Evolutionary conservation across 192 early-diverging fungal genomes (phyloP).

Genomic region (Chytriomyces sp.): DNA sequence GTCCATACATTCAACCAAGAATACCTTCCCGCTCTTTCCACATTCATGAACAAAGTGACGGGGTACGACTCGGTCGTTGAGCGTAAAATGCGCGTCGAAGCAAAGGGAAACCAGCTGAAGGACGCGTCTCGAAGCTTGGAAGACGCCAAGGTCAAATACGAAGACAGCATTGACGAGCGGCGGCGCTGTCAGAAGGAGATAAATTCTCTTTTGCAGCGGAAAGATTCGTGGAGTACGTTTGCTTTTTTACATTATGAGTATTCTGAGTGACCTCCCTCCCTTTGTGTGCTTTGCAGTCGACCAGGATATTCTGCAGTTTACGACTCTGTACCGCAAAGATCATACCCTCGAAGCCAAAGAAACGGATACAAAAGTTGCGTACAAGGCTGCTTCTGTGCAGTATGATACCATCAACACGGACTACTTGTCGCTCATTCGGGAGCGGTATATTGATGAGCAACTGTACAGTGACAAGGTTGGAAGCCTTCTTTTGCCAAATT

Average conservation of each 20-base stretch:
- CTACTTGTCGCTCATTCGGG: slow-evolving; percentile 54
- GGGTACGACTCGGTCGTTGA: slow-evolving; percentile 48
- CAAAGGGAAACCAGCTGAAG: slow-evolving; percentile 41
- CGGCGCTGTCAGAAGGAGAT: slow-evolving; percentile 50
- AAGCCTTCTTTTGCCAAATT: too few species aligned
- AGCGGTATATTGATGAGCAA: slow-evolving; percentile 63
- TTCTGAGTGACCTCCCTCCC: not conserved
- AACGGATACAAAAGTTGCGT: slow-evolving; percentile 38
- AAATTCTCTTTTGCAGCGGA: slow-evolving; percentile 49
- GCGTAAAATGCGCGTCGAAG: slow-evolving; percentile 40
- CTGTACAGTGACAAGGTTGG: slow-evolving; percentile 53
- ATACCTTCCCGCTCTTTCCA: not conserved
- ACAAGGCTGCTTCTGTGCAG: slow-evolving; percentile 39
- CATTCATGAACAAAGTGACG: slow-evolving; percentile 41
- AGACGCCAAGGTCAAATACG: slow-evolving; percentile 45
- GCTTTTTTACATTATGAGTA: not conserved
- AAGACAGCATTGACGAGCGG: slow-evolving; percentile 55
- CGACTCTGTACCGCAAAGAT: slow-evolving; percentile 50
- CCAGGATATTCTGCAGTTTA: slow-evolving; percentile 49
- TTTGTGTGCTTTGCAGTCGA: slow-evolving; percentile 24
- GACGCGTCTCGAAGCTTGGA: slow-evolving; percentile 32
- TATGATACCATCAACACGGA: slow-evolving; percentile 51
- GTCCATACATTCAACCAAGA: not conserved
- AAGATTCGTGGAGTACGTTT: slow-evolving; percentile 43
- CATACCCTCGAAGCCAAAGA: slow-evolving; percentile 50